These are phyloP conservation scores for Candida sanyaensis DNA, from an alignment of 1,139 yeast species.

Conservation along the genomic window DNA sequence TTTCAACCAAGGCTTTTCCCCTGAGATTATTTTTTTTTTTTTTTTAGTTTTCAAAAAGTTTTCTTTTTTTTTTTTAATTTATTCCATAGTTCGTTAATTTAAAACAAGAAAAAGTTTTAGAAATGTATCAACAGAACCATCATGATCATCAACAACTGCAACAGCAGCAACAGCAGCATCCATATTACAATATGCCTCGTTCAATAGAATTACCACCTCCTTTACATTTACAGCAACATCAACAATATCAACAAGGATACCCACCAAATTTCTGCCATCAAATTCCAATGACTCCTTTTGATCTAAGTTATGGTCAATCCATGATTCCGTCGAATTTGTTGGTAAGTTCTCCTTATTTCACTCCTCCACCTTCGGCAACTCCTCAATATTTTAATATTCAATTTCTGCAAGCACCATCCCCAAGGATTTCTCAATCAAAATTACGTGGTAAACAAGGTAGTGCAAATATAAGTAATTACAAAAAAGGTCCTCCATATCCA, in stretches of 20 bases:
- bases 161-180: no score
- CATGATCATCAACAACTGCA: no score
- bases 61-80: no score
- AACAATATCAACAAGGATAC: conserved; percentile 2
- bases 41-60: no score
- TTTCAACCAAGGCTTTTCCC: no score
- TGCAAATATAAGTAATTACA: neutral
- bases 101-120: no score
- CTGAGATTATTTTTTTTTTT: no score
- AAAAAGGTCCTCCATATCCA: conserved; percentile 19
- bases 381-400: conserved; percentile 8
- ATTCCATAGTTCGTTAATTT: no score
- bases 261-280: conserved; percentile 1
- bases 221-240: conserved; percentile 7
- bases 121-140: no score
- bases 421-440: conserved; percentile 4
- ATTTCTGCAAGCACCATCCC: conserved; percentile 10
- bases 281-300: conserved; percentile 46
- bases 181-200: conserved; percentile 9
- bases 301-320: conserved; percentile 57
- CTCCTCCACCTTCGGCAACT: conserved; percentile 24
- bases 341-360: conserved; percentile 66
- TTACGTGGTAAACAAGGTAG: neutral
- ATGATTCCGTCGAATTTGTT: conserved; percentile 71
- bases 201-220: conserved; percentile 12